phyloP scores from a whole-genome alignment of 2,329 filamentous ascomycete species.

The Arthroderma sp. region DNA sequence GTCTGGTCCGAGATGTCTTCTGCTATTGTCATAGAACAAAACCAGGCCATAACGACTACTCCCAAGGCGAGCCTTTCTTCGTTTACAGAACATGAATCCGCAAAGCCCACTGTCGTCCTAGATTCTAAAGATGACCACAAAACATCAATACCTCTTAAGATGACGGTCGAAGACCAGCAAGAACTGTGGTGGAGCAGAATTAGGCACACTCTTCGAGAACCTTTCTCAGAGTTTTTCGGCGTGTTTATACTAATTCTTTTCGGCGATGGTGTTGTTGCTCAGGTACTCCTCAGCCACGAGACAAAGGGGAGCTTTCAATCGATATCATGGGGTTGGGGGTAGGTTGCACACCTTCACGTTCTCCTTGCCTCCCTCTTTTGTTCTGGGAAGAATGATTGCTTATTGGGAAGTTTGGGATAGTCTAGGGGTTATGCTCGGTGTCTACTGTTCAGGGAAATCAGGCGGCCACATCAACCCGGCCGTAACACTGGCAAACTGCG shows the following conservation, averaged over 20 bases:
- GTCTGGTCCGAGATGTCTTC: no score
- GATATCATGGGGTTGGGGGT: constrained; percentile 40
- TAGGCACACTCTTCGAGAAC: constrained; percentile 41
- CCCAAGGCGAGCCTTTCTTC: no score
- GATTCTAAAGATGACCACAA: no score
- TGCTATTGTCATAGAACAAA: no score
- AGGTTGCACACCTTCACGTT: constrained; percentile 12
- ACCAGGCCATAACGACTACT: no score
- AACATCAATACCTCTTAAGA: no score
- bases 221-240: constrained; percentile 55
- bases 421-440: constrained; percentile 54
- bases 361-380: constrained; percentile 4
- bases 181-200: constrained; percentile 41
- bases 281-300: constrained; percentile 47
- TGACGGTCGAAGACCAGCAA: not conserved
- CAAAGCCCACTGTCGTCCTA: no score
- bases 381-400: not conserved
- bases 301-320: constrained; percentile 38
- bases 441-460: constrained; percentile 47
- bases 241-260: constrained; percentile 57
- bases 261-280: constrained; percentile 57
- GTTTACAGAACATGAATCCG: no score
- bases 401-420: constrained; percentile 21
- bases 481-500: constrained; percentile 56
- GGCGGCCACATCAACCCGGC: constrained; percentile 58